These are phyloP conservation scores for Botrytis porri DNA, from an alignment of 2,329 filamentous ascomycete genomes.

Conservation along the genomic window DNA sequence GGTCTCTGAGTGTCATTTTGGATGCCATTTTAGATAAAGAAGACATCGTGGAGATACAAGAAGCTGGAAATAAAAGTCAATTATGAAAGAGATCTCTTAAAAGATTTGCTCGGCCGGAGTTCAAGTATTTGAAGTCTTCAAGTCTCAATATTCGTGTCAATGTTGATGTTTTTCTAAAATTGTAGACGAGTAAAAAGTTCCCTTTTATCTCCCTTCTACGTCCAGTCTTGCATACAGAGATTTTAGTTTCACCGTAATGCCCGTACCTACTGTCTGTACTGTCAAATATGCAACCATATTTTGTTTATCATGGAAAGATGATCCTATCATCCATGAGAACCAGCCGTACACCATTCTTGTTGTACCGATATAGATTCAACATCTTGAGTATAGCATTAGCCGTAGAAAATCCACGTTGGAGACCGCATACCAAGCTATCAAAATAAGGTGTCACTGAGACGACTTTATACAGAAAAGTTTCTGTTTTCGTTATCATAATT, in stretches of 20 bases:
- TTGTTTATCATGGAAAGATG: too few species aligned
- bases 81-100: fast-evolving
- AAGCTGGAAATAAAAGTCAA: fast-evolving
- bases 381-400: too few species aligned
- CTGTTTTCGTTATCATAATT: not conserved
- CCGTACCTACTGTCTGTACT: not conserved
- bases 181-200: not conserved
- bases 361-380: not conserved
- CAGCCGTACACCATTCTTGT: not conserved
- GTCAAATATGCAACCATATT: not conserved
- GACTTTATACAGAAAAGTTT: not conserved
- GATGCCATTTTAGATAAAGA: not conserved
- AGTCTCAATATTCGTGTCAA: not conserved
- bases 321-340: too few species aligned
- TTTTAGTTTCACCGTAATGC: not conserved
- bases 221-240: not conserved
- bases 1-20: not conserved
- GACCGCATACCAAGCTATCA: fast-evolving
- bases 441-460: fast-evolving
- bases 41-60: not conserved
- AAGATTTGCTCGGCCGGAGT: not conserved
- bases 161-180: not conserved
- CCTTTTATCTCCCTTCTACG: not conserved
- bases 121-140: not conserved
- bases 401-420: not conserved